phyloP scores from a whole-genome alignment of 164 flowering plant genomes.

The Vitis vinifera region ASM3070453v1 NC_081817.1:15552001-15552500 shows the following conservation, averaged over 20 bases:
- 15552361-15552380: slow-evolving; percentile 37
- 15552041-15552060: too few relatives aligned
- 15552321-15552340: slow-evolving; percentile 37
- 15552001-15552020: too few relatives aligned
- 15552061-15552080: too few relatives aligned
- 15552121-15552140: too few relatives aligned
- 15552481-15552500: slow-evolving; percentile 19
- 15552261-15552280: slow-evolving; percentile 46
- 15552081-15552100: too few relatives aligned
- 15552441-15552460: background rate
- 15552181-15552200: slow-evolving; percentile 11
- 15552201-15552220: slow-evolving; percentile 18
- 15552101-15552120: too few relatives aligned
- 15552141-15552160: background rate
- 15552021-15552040: too few relatives aligned
- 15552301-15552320: slow-evolving; percentile 35
- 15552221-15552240: slow-evolving; percentile 37
- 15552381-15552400: slow-evolving; percentile 16
- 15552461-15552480: background rate
- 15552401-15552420: slow-evolving; percentile 11
- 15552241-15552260: slow-evolving; percentile 37
- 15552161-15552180: background rate
- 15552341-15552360: slow-evolving; percentile 33
- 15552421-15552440: background rate
- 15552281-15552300: slow-evolving; percentile 43